Percentiles rank a stretch among this genome's conserved stretches.
Evolutionary conservation across 2,329 filamentous ascomycete genomes (phyloP).

Genomic region (Magnaporthiopsis rhizophila): DNA sequence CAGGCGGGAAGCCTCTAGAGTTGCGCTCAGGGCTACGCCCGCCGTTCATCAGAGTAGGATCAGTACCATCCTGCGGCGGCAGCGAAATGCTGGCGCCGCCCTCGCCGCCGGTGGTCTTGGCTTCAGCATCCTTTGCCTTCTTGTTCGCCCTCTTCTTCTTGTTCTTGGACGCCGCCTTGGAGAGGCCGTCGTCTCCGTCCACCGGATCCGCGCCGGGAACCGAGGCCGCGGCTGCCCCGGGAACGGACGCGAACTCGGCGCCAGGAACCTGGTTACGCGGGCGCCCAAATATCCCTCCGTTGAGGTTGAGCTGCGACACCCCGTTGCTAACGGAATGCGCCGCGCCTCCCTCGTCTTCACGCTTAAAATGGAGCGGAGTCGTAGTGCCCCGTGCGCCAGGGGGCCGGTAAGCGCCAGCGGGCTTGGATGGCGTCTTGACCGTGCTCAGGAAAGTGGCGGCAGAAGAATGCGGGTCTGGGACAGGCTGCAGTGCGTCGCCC

Average conservation of each 20-base stretch:
- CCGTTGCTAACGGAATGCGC: slow-evolving; percentile 78
- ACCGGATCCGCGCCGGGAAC: slow-evolving; percentile 45
- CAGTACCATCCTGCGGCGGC: slow-evolving; percentile 34
- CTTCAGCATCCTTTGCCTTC: slow-evolving; percentile 76
- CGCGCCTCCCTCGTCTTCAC: slow-evolving; percentile 88
- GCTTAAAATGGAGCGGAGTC: slow-evolving; percentile 92
- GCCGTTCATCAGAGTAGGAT: slow-evolving; percentile 38
- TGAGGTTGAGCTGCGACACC: slow-evolving; percentile 60
- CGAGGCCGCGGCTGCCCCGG: slow-evolving; percentile 57
- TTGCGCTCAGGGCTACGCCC: slow-evolving; percentile 57
- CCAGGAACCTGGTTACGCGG: slow-evolving; percentile 75
- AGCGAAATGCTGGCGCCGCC: slow-evolving; percentile 36
- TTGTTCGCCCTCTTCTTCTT: slow-evolving; percentile 96
- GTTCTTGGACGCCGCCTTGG: slow-evolving; percentile 85
- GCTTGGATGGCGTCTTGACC: slow-evolving; percentile 91
- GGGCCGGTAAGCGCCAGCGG: slow-evolving; percentile 91
- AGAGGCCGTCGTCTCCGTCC: slow-evolving; percentile 66
- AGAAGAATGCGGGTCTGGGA: slow-evolving; percentile 74
- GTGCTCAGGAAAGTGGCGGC: slow-evolving; percentile 75
- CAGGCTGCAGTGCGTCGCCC: slow-evolving; percentile 62
- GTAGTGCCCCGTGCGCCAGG: slow-evolving; percentile 83
- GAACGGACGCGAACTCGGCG: slow-evolving; percentile 62
- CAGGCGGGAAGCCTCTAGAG: slow-evolving; percentile 37
- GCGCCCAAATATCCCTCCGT: slow-evolving; percentile 62
- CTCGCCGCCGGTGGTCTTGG: slow-evolving; percentile 36